phyloP scores from a whole-genome alignment of 2,329 filamentous ascomycete species.

The Claviceps fusiformis region DNA sequence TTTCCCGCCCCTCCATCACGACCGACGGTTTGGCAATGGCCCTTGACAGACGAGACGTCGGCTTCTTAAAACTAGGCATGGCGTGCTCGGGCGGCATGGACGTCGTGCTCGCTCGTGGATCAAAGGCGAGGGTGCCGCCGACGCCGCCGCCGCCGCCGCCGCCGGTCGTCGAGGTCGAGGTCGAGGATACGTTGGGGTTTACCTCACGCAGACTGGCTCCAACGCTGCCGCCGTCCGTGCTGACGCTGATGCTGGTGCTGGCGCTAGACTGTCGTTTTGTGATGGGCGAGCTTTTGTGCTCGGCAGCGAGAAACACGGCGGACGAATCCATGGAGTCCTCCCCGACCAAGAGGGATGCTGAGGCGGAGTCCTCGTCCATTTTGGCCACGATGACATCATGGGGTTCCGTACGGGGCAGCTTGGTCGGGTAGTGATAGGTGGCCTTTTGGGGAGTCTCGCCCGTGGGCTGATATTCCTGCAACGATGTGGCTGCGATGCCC shows the following conservation, averaged over 20 bases:
- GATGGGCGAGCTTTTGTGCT: slow-evolving; percentile 16
- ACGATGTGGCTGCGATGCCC: slow-evolving; percentile 46
- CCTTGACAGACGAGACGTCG: slow-evolving; percentile 19
- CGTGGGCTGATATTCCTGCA: slow-evolving; percentile 74
- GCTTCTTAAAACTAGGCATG: slow-evolving; percentile 34
- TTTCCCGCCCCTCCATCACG: slow-evolving; percentile 35
- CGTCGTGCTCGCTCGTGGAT: slow-evolving; percentile 28
- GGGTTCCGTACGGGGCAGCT: slow-evolving; percentile 58
- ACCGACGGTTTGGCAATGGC: slow-evolving; percentile 17
- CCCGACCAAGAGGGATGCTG: not conserved
- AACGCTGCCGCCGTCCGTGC: slow-evolving; percentile 5
- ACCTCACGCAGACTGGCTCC: slow-evolving; percentile 40
- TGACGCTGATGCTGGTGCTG: slow-evolving; percentile 18
- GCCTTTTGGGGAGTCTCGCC: slow-evolving; percentile 74
- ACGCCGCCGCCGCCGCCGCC: slow-evolving; percentile 15
- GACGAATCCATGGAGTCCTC: slow-evolving; percentile 17
- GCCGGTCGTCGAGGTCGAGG: slow-evolving; percentile 13
- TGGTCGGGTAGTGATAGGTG: slow-evolving; percentile 67
- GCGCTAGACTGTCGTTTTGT: slow-evolving; percentile 5
- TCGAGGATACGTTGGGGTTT: slow-evolving; percentile 33
- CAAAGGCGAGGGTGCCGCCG: slow-evolving; percentile 17
- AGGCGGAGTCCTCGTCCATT: slow-evolving; percentile 18
- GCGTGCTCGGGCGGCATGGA: slow-evolving; percentile 29
- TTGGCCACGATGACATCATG: slow-evolving; percentile 31
- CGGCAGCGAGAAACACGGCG: slow-evolving; percentile 18